Evolutionary conservation across 306 rosid species (phyloP).

Genomic region (Abrus pulchellus): DNA sequence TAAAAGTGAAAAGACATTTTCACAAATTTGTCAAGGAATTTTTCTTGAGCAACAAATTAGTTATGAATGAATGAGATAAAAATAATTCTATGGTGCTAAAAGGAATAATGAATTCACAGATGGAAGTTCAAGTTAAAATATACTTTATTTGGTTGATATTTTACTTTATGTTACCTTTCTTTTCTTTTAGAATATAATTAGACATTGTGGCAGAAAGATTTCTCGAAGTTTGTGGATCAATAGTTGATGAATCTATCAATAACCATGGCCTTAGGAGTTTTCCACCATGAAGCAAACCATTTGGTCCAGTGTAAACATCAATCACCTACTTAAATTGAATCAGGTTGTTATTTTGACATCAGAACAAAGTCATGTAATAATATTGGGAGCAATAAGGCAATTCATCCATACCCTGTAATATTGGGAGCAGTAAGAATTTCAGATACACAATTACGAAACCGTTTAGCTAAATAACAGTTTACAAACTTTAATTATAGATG

Average conservation of each 20-base stretch:
- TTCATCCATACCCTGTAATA: slow-evolving; percentile 27
- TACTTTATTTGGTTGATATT: slow-evolving; percentile 29
- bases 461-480: slow-evolving; percentile 14
- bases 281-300: slow-evolving; percentile 88
- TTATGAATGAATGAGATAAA: slow-evolving; percentile 15
- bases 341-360: slow-evolving; percentile 49
- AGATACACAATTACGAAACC: slow-evolving; percentile 23
- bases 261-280: slow-evolving; percentile 78
- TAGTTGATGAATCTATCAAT: slow-evolving; percentile 88
- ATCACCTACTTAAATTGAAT: slow-evolving; percentile 68
- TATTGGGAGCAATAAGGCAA: slow-evolving; percentile 23
- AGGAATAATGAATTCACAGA: slow-evolving; percentile 16
- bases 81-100: slow-evolving; percentile 19
- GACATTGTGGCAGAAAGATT: slow-evolving; percentile 74
- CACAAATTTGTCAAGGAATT: slow-evolving; percentile 24
- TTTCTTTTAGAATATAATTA: slow-evolving; percentile 67
- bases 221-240: slow-evolving; percentile 92
- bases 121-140: slow-evolving; percentile 35
- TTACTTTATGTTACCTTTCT: slow-evolving; percentile 64
- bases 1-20: slow-evolving; percentile 9
- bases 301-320: slow-evolving; percentile 85
- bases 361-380: slow-evolving; percentile 43
- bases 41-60: slow-evolving; percentile 9
- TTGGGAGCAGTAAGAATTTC: background rate
- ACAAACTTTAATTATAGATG: background rate